Evolutionary conservation across 495 filamentous ascomycete genomes (phyloP), one percentile per base, ranked within the genome.

Genomic region (Penicillium longicatenatum): DNA sequence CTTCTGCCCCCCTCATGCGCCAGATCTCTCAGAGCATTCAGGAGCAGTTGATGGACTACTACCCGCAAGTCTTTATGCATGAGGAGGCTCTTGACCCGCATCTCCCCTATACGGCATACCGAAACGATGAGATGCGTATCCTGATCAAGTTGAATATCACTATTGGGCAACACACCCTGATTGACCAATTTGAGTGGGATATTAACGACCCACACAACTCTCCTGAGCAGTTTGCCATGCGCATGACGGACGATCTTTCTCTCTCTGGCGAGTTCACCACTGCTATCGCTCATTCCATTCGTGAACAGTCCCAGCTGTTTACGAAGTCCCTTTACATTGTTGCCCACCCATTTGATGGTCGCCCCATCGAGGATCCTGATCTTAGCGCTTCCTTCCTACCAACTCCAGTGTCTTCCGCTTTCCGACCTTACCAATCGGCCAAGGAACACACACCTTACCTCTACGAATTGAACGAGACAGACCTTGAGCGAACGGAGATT

Each of bases 181-280:
- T 97, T 21, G 94, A 98, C 64, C 95, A 98, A 69, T 98, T 98
- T 51, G 94, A 98, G 73, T 98, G 94, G 94, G 94, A 98, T 66
- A 91, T 98, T 66, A 98, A 98, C 70, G 93, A 97, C 64, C 86
- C 92, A 0, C 77, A 86, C 58, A 98, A 98, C 72, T 93, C 87
- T 0, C 92, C 94, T 1, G 94, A 98, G 71, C 89, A 95, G 53
- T 98, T 98, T 70, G 95, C 94, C 14, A 76, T 84, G 45, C 85
- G 86, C 60, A 93, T 98, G 89, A 86, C 93, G 2, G 82, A 85
- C 43, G 94, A 98, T 54, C 80, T 98, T n/a, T 92, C 91, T 3
- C 82, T 98, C 31, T 90, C 90, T 20, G 94, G 94, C 37, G 94
- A 98, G 71, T 98, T 98, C 68, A 95, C 91, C 8, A 98, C 94